Conservation (phyloP, 1,284 basidiomycete genomes). For the Ustilago vetiveriae region DNA sequence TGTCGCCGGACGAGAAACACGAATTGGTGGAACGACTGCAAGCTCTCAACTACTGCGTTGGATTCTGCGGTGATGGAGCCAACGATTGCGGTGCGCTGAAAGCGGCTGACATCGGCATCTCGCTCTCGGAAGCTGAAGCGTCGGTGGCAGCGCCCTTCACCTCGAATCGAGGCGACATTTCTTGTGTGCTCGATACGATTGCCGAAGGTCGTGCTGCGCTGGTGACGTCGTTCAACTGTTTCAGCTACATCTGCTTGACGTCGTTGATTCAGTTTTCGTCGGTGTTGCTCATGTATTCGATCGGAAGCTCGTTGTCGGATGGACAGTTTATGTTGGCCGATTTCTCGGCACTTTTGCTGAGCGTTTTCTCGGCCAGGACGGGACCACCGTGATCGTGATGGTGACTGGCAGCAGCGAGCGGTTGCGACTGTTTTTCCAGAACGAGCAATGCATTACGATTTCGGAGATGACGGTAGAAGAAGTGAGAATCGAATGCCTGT, state of each 20-base stretch:
- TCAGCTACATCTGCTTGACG: slow-evolving; percentile 83
- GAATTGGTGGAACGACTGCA: slow-evolving; percentile 96
- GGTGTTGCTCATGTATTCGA: slow-evolving; percentile 92
- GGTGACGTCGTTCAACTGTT: slow-evolving; percentile 97
- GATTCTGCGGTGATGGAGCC: slow-evolving; percentile 98
- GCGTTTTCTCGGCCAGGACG: slow-evolving; percentile 31
- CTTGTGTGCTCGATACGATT: slow-evolving; percentile 95
- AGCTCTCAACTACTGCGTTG: slow-evolving; percentile 89
- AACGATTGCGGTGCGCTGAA: slow-evolving; percentile 99
- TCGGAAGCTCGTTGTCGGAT: slow-evolving; percentile 94
- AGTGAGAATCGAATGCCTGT: background rate
- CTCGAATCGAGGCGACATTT: slow-evolving; percentile 89
- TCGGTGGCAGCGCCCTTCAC: slow-evolving; percentile 99
- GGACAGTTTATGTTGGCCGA: slow-evolving; percentile 80
- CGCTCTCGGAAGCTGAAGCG: slow-evolving; percentile 95
- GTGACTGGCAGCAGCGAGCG: background rate
- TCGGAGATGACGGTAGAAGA: no score
- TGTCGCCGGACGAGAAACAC: slow-evolving; percentile 99
- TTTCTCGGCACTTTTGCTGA: slow-evolving; percentile 26
- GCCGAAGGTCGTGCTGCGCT: slow-evolving; percentile 87
- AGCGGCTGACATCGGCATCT: slow-evolving; percentile 96
- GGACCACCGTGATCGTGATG: slow-evolving; percentile 32
- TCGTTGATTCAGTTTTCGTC: slow-evolving; percentile 72
- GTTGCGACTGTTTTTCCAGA: no score
- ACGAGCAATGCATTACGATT: no score